These are phyloP conservation scores for Triadica sebifera DNA, from an alignment of 345 rosid genomes.

Conservation along the genomic window DNA sequence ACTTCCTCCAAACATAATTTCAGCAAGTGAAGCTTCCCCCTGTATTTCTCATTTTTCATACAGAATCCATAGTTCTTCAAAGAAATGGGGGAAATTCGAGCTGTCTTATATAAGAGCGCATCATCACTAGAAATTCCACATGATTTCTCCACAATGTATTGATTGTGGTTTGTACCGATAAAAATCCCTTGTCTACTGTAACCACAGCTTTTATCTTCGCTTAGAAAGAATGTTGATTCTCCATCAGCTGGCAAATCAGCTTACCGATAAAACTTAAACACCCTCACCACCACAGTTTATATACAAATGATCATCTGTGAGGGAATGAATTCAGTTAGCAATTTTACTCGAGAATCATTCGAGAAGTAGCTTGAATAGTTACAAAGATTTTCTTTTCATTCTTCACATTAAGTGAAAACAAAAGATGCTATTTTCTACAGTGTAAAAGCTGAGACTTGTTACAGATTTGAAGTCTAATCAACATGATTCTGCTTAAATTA, in stretches of 20 bases:
- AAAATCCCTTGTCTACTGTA: background rate
- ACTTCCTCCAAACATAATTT: background rate
- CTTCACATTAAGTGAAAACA: too few relatives aligned
- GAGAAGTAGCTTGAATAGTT: too few relatives aligned
- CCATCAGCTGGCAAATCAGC: constrained; percentile 10
- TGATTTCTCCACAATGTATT: background rate
- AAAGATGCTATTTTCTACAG: too few relatives aligned
- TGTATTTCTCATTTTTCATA: constrained; percentile 8
- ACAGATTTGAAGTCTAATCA: too few relatives aligned
- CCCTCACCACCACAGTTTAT: constrained; percentile 2
- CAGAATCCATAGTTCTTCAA: background rate
- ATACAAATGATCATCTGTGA: constrained; percentile 5
- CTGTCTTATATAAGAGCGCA: constrained; percentile 5
- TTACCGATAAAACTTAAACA: background rate
- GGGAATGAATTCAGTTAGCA: too few relatives aligned
- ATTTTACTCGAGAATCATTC: too few relatives aligned
- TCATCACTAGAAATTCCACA: constrained; percentile 9
- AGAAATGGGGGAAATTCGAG: background rate
- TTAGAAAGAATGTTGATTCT: background rate
- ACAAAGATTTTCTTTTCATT: too few relatives aligned
- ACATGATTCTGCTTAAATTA: too few relatives aligned
- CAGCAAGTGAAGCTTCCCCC: constrained; percentile 10
- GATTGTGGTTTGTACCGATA: background rate
- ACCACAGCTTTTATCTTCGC: constrained; percentile 6
- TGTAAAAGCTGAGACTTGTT: too few relatives aligned